Conservation (phyloP, 768 basidiomycete species). For the Suillus sp. region DNA sequence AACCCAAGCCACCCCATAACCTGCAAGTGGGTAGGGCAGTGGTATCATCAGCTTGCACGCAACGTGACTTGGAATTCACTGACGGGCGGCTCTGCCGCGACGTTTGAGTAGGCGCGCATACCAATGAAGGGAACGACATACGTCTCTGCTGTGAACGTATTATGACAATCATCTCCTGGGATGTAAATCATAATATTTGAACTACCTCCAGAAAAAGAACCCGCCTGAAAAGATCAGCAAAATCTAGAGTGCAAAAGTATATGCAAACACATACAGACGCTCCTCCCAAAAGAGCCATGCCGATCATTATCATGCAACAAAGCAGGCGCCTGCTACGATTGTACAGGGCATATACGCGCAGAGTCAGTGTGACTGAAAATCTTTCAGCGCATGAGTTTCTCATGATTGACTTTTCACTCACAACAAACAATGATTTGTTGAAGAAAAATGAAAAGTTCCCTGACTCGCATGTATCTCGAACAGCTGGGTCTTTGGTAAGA, state of each 20-base stretch:
- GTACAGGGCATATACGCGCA: slow-evolving; percentile 55
- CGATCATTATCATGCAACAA: slow-evolving; percentile 37
- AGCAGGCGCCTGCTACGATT: slow-evolving; percentile 40
- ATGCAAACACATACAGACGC: slow-evolving; percentile 37
- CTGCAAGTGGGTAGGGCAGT: slow-evolving; percentile 18
- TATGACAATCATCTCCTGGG: slow-evolving; percentile 28
- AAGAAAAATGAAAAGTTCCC: slow-evolving; percentile 43
- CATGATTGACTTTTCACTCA: slow-evolving; percentile 28
- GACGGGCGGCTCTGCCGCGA: background rate
- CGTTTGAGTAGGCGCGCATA: background rate
- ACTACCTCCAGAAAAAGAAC: slow-evolving; percentile 42
- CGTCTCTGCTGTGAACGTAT: slow-evolving; percentile 11
- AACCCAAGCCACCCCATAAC: slow-evolving; percentile 47
- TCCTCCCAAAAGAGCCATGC: slow-evolving; percentile 32
- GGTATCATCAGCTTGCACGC: background rate
- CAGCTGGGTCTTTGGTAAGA: slow-evolving; percentile 37
- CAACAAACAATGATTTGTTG: slow-evolving; percentile 50
- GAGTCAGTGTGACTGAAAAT: slow-evolving; percentile 42
- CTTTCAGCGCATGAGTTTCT: background rate
- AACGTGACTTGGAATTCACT: background rate
- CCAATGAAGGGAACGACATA: background rate
- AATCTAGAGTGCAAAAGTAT: background rate
- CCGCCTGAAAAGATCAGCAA: slow-evolving; percentile 38
- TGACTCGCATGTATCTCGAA: slow-evolving; percentile 38
- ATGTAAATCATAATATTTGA: slow-evolving; percentile 22